A percentile compares a stretch with the other conserved stretches of the same genome.
Conservation (phyloP, 2,329 filamentous ascomycete genomes). For the Rachicladosporium sp. region DNA sequence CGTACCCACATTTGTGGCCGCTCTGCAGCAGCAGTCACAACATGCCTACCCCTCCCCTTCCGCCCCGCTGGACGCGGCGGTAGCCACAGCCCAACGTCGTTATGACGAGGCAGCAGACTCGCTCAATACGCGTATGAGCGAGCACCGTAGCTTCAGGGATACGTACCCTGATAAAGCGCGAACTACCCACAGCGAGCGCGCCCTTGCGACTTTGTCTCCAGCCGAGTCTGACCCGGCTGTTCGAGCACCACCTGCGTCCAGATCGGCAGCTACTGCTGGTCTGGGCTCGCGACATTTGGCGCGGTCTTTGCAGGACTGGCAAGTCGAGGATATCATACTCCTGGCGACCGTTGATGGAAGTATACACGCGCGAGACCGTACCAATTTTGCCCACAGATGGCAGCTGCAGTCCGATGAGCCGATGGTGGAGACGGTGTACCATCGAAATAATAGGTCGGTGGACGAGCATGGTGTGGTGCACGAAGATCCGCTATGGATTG, state of each 20-base stretch:
- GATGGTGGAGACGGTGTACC: constrained; percentile 82
- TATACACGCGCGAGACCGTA: constrained; percentile 80
- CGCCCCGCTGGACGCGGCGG: constrained; percentile 11
- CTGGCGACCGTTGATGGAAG: constrained; percentile 99
- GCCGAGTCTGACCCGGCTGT: constrained; percentile 62
- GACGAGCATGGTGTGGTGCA: constrained; percentile 50
- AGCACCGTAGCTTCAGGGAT: constrained; percentile 16
- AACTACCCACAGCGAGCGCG: constrained; percentile 59
- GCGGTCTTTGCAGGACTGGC: constrained; percentile 98
- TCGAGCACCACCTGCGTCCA: constrained; percentile 69
- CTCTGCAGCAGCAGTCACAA: constrained; percentile 27
- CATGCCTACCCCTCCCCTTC: constrained; percentile 8
- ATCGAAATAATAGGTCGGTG: constrained; percentile 55
- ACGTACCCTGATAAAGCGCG: constrained; percentile 18
- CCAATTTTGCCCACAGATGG: constrained; percentile 76
- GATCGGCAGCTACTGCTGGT: constrained; percentile 46
- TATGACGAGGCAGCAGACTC: constrained; percentile 12
- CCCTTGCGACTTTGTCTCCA: constrained; percentile 96
- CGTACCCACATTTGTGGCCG: constrained; percentile 20
- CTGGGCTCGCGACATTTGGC: constrained; percentile 72
- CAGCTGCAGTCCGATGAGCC: constrained; percentile 70
- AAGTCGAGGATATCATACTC: constrained; percentile 99
- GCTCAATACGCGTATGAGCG: constrained; percentile 16
- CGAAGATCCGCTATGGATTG: constrained; percentile 87
- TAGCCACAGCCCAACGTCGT: constrained; percentile 9